Evolutionary conservation across 306 rosid genomes (phyloP).

Genomic region (Calophaca sinica): DNA sequence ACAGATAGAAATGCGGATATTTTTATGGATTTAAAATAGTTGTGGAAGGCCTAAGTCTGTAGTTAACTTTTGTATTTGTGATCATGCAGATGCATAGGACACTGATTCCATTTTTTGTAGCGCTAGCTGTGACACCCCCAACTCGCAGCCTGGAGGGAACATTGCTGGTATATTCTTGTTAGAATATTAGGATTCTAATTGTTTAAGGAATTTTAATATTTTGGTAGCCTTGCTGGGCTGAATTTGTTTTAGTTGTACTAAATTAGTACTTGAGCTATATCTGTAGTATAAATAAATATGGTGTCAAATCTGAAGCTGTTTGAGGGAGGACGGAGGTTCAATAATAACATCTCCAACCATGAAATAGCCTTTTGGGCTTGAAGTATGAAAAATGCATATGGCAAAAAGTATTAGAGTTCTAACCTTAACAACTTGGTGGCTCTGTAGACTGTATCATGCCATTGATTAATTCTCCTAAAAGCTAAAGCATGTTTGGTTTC

Average conservation of each 20-base stretch:
- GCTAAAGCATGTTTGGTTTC: neutral
- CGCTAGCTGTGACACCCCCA: constrained; percentile 71
- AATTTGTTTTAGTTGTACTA: neutral
- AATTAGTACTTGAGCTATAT: too few relatives aligned
- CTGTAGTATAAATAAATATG: too few relatives aligned
- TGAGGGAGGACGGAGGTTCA: neutral
- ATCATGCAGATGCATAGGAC: constrained; percentile 79
- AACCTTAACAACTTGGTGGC: neutral
- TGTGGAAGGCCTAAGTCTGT: neutral
- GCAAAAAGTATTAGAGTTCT: too few relatives aligned
- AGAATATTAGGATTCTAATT: constrained; percentile 14
- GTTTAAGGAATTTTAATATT: neutral
- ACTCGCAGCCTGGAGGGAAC: constrained; percentile 87
- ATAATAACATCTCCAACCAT: neutral
- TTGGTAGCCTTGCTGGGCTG: neutral
- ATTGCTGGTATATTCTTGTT: constrained; percentile 65
- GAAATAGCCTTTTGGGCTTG: neutral
- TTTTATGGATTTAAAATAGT: neutral
- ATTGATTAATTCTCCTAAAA: neutral
- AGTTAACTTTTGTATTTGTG: constrained; percentile 26
- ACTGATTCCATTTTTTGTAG: constrained; percentile 74
- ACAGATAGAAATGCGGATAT: neutral
- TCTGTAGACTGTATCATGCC: neutral
- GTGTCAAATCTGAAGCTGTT: neutral
- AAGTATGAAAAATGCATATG: neutral